Percentiles rank a stretch among this genome's conserved stretches.
These are phyloP conservation scores for Trichophyton mentagrophytes DNA, from an alignment of 2,329 filamentous ascomycete genomes.

Conservation along the genomic window DNA sequence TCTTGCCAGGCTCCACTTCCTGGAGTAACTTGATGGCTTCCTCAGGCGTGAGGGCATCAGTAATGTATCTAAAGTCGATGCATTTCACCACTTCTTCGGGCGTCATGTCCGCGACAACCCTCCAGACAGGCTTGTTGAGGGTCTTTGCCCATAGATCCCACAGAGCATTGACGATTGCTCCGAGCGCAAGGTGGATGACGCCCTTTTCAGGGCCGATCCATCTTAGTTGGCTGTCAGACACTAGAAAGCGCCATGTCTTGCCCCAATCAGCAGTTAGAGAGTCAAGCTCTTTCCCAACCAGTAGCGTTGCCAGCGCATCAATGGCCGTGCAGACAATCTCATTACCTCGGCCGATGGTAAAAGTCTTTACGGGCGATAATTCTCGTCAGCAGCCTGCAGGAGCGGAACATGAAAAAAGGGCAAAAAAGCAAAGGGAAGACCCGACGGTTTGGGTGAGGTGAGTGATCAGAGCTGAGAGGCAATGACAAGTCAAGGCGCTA, in stretches of 20 bases:
- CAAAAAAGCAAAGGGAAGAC: background rate
- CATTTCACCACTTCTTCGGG: constrained; percentile 76
- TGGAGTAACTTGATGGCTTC: constrained; percentile 64
- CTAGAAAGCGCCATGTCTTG: constrained; percentile 80
- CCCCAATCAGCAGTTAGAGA: constrained; percentile 72
- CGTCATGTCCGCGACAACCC: constrained; percentile 77
- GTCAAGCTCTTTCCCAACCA: constrained; percentile 62
- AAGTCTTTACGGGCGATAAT: constrained; percentile 23
- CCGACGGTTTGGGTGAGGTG: background rate
- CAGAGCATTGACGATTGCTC: constrained; percentile 77
- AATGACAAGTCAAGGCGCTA: no score
- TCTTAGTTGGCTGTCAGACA: constrained; percentile 76
- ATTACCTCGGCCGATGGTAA: constrained; percentile 57
- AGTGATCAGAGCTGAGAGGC: no score
- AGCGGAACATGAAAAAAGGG: background rate
- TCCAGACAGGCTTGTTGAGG: constrained; percentile 78
- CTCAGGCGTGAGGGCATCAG: constrained; percentile 76
- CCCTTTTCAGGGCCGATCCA: constrained; percentile 95
- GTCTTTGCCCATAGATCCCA: constrained; percentile 95
- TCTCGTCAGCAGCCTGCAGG: background rate
- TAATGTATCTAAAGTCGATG: constrained; percentile 92
- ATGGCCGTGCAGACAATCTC: constrained; percentile 85
- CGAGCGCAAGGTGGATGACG: constrained; percentile 82
- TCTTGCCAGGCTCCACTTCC: constrained; percentile 54
- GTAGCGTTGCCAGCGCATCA: constrained; percentile 59